Base-by-base conservation (phyloP, 371 early-diverging fungal genomes). In the Mucor piriformis region DNA sequence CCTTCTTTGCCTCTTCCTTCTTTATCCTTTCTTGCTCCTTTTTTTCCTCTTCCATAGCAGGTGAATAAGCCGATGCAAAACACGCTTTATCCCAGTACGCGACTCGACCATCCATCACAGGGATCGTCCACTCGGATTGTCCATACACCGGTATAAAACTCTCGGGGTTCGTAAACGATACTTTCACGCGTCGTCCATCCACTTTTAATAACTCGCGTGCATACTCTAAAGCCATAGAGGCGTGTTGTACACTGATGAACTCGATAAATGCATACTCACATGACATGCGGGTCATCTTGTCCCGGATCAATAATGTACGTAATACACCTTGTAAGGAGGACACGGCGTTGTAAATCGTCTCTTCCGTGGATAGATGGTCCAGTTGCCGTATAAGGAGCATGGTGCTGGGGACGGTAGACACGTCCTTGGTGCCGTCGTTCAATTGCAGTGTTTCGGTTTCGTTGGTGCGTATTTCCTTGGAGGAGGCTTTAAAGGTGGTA, bases 211-310 rank as follows among this genome's bases (percentile, higher is more conserved):
- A 42, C n/a, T 64, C 52, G 2, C 59, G 48, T 49, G 68, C 63
- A 16, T 40, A 42, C n/a, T 61, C 53, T 32, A 78, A 27, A 11
- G 76, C 73, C n/a, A 50, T 50, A 24, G 67, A 56, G 10, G 76
- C 73, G 52, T 42, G 49, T 40, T 70, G 59, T 5, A 63, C 64
- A 64, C 67, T 67, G 12, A 50, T 25, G 58, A 79, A 83, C 59
- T 83, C 84, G 13, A 81, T 58, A 72, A 85, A 85, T 2, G 81
- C 85, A 63, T 83, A 86, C 24, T 81, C 83, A 51, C 77, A 80
- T 18, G 83, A 81, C 65, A 83, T 72, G 21, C 73, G 70, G 18
- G 80, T 82, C 55, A 74, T n/a, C 21, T 84, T 76, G 51, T 84
- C 86, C 37, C 75, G 67, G 27, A 86, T 75, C n/a, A 86, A 48